Evolutionary conservation across 2,329 filamentous ascomycete species (phyloP).

Genomic region (Cordyceps militaris): DNA sequence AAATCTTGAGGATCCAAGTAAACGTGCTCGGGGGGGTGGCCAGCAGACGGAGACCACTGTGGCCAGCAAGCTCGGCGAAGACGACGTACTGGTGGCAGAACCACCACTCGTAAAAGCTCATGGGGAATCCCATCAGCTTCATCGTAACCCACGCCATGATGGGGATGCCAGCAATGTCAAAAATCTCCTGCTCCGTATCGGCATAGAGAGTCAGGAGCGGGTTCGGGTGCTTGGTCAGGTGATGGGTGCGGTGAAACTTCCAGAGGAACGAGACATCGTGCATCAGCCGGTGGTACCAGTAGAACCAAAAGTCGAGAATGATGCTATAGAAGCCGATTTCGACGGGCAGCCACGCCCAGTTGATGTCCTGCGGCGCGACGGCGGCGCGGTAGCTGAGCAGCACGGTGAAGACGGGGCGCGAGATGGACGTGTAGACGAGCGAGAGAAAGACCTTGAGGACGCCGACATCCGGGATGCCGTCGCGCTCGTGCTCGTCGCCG

Average conservation of each 20-base stretch:
- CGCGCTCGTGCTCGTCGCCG: constrained; percentile 33
- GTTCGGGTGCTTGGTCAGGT: constrained; percentile 33
- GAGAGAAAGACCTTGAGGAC: constrained; percentile 26
- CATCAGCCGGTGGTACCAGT: constrained; percentile 35
- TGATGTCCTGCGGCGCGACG: constrained; percentile 21
- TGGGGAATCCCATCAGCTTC: constrained; percentile 28
- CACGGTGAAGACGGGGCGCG: constrained; percentile 26
- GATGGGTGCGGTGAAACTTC: constrained; percentile 36
- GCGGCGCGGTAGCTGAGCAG: constrained; percentile 25
- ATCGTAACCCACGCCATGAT: constrained; percentile 21
- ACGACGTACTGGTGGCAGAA: constrained; percentile 33
- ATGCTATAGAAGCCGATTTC: constrained; percentile 32
- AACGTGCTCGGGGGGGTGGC: constrained; percentile 26
- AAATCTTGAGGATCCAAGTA: constrained; percentile 25
- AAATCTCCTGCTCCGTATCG: constrained; percentile 24
- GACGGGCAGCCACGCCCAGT: constrained; percentile 28
- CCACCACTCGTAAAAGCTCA: constrained; percentile 38
- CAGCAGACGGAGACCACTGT: constrained; percentile 28
- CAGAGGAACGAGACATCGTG: constrained; percentile 32
- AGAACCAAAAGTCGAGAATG: constrained; percentile 32
- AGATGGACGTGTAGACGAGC: constrained; percentile 25
- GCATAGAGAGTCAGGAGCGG: constrained; percentile 27
- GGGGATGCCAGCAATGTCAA: constrained; percentile 24
- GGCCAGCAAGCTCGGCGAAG: constrained; percentile 28
- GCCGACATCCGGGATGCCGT: constrained; percentile 32